phyloP scores from a whole-genome alignment of 208 protist genomes.

The Trypanosomatidae sp. region DNA sequence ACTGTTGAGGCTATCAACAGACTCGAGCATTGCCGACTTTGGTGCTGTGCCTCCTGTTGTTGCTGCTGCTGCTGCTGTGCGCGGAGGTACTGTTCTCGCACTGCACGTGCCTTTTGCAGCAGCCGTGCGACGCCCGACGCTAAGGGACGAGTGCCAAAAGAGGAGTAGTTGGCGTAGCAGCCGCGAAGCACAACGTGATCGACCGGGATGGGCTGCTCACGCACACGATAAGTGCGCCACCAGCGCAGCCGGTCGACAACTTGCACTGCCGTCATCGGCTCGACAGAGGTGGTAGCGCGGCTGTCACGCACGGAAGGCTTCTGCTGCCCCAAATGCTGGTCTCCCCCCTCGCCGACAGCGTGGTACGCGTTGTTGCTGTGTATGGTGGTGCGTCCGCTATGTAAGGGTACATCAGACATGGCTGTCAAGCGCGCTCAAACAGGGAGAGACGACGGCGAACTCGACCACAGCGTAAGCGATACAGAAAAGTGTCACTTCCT shows the following conservation, averaged over 20 bases:
- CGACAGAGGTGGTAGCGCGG: not conserved
- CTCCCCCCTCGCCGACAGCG: not conserved
- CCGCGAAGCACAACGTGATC: conserved; percentile 39
- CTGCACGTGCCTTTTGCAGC: conserved; percentile 20
- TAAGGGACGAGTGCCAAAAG: conserved; percentile 43
- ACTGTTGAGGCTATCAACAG: not conserved
- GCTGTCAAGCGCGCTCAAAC: not conserved
- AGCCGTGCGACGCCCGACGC: conserved; percentile 18
- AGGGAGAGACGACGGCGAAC: not conserved
- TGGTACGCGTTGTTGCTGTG: conserved; percentile 5
- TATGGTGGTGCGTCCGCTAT: conserved; percentile 19
- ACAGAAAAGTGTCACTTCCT: not conserved
- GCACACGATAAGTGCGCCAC: conserved; percentile 56
- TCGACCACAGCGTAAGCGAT: not conserved
- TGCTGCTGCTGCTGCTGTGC: conserved; percentile 7
- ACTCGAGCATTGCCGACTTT: conserved; percentile 6
- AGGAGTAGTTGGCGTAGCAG: conserved; percentile 52
- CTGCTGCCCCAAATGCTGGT: conserved; percentile 4
- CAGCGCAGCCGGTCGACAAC: conserved; percentile 75
- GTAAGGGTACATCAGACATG: conserved; percentile 2
- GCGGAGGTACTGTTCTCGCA: conserved; percentile 16
- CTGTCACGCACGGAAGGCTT: not conserved
- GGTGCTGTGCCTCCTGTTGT: conserved; percentile 11
- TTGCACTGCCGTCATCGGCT: conserved; percentile 27
- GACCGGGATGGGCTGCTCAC: conserved; percentile 41